Percentiles rank a stretch among this genome's conserved stretches.
phyloP scores from a whole-genome alignment of 129 eudicot genomes.

The Flaveria ramosissima region DNA sequence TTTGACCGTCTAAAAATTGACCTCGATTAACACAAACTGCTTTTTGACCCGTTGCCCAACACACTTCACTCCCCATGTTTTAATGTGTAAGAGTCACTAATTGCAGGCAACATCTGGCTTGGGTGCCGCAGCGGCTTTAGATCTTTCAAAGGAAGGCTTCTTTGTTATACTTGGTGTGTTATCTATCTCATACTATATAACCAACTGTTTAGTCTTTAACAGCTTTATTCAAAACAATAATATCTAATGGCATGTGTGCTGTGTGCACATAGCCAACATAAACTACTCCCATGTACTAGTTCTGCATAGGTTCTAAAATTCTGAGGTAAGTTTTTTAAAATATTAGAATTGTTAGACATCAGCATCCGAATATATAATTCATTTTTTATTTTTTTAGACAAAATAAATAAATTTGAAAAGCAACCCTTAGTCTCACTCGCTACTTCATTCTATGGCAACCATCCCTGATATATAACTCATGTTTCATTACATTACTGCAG shows the following conservation, averaged over 20 bases:
- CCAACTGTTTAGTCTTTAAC: not conserved
- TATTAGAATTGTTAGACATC: not conserved
- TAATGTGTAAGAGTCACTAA: slow-evolving; percentile 18
- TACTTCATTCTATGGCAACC: not conserved
- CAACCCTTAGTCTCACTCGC: slow-evolving; percentile 20
- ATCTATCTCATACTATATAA: slow-evolving; percentile 9
- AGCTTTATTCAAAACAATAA: no score
- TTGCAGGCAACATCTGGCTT: slow-evolving; percentile 89
- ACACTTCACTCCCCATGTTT: not conserved
- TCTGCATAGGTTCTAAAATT: not conserved
- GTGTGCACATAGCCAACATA: not conserved
- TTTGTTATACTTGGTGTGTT: slow-evolving; percentile 71
- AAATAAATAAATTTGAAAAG: not conserved
- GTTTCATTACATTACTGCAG: slow-evolving; percentile 58
- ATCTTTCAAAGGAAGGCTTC: slow-evolving; percentile 76
- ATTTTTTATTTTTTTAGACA: not conserved
- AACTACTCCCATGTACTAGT: not conserved
- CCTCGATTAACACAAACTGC: no score
- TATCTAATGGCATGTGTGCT: not conserved
- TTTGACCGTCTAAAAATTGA: not conserved
- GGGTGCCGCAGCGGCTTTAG: slow-evolving; percentile 87
- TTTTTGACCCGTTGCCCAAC: not conserved
- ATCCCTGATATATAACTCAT: slow-evolving; percentile 26
- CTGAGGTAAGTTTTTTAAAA: not conserved
- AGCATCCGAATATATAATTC: not conserved